Base-by-base conservation (phyloP, 192 early-diverging fungal genomes). In the Coemansia sp. region DNA sequence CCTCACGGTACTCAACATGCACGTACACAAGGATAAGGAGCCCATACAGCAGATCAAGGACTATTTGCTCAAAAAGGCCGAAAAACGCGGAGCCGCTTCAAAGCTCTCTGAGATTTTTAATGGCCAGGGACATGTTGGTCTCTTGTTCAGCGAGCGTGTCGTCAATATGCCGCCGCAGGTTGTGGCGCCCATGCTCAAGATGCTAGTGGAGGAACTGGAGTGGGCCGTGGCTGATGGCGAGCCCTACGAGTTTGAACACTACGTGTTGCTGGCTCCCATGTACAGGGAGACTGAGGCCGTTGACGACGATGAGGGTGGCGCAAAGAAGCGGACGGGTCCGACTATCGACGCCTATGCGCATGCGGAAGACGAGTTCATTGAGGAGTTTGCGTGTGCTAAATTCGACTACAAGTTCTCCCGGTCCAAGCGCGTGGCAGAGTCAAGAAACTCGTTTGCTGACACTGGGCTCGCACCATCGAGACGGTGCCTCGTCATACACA, bases 151-250 rank as follows among this genome's bases (percentile, higher is more conserved):
- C 68, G 96, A 97, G 65, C 84, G 97, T 6, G 87, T 99, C 26
- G 87, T 99, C 73, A 99, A 99, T 73, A 95, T 99, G 94, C 97
- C 97, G 11, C 93, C 95, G 30, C 91, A 96, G 69, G 86, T 97
- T 9, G 88, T 92, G 2, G 91, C 95, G 19, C 94, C 92, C 2
- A 93, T 99, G 93, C 91, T 95, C 68, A 89, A 87, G 28, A 93
- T 97, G 93, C 84, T 97, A 42, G 64, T 87, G 39, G 91, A 95
- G 44, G 97, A 97, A 70, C 78, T 94, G 50, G 80, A 92, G 58
- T 85, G 86, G 84, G 90, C 91, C 13, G 74, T 90, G 17, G 89
- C 89, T 6, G 88, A 91, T 53, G 85, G 79, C 62, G 85, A 90
- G 68, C 88, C 91, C 26, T 96, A 89, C 73, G 70, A 90, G 44